phyloP scores from a whole-genome alignment of 164 flowering plant genomes.

The Protea cynaroides region DNA sequence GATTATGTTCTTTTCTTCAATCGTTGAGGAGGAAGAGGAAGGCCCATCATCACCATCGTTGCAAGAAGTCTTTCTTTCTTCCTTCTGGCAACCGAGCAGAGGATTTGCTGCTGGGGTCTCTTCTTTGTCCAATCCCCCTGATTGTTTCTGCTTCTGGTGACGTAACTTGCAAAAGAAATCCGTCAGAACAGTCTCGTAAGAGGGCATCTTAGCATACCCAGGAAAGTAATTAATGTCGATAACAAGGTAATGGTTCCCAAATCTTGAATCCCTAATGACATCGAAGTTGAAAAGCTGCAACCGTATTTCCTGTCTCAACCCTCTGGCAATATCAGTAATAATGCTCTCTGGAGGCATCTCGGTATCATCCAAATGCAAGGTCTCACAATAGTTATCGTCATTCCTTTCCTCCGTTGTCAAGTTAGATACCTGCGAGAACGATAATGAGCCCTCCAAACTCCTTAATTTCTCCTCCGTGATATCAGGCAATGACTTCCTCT shows the following conservation, averaged over 20 bases:
- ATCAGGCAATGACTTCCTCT: slow-evolving; percentile 74
- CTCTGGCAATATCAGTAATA: slow-evolving; percentile 47
- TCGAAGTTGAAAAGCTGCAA: slow-evolving; percentile 74
- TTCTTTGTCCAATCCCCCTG: slow-evolving; percentile 6
- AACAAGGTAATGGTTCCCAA: slow-evolving; percentile 58
- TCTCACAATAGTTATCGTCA: slow-evolving; percentile 37
- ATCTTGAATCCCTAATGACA: slow-evolving; percentile 61
- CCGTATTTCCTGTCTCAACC: slow-evolving; percentile 38
- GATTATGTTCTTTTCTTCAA: slow-evolving; percentile 2
- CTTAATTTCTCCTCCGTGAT: slow-evolving; percentile 54
- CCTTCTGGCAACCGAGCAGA: not conserved
- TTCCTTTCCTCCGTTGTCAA: slow-evolving; percentile 28
- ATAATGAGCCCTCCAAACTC: slow-evolving; percentile 36
- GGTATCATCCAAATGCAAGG: slow-evolving; percentile 42
- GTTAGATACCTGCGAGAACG: slow-evolving; percentile 80
- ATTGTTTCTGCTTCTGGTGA: slow-evolving; percentile 13
- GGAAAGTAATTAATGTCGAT: slow-evolving; percentile 87
- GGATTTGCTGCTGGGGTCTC: not conserved
- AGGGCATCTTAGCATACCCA: slow-evolving; percentile 82
- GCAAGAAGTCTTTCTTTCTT: slow-evolving; percentile 8
- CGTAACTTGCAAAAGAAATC: slow-evolving; percentile 58
- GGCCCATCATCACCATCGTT: slow-evolving; percentile 9
- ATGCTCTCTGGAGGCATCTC: slow-evolving; percentile 64
- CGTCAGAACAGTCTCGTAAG: slow-evolving; percentile 60
- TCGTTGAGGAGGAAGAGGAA: not conserved